A percentile compares a stretch with the other conserved stretches of the same genome.
These are phyloP conservation scores for Quercus dentata DNA, from an alignment of 306 rosid genomes.

Conservation along the genomic window DNA sequence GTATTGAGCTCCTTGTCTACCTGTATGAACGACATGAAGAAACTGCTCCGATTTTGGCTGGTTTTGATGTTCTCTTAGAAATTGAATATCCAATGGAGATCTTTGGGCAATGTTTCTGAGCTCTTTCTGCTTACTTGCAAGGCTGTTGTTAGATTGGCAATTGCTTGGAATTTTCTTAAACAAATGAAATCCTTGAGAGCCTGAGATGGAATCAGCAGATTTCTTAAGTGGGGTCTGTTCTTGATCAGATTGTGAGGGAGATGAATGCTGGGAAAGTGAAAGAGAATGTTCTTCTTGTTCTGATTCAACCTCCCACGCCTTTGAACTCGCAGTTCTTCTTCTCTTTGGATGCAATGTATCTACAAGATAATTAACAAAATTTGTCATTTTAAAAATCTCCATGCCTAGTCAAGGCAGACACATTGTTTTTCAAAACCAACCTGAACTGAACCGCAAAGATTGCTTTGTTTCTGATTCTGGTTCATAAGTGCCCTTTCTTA, in stretches of 20 bases:
- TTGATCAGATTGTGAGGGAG: constrained; percentile 90
- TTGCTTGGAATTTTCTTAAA: constrained; percentile 42
- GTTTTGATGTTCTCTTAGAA: constrained; percentile 39
- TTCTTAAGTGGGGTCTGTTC: constrained; percentile 57
- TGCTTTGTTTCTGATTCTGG: constrained; percentile 37
- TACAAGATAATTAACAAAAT: constrained; percentile 17
- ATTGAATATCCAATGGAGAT: constrained; percentile 40
- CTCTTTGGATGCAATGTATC: constrained; percentile 74
- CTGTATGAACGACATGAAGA: constrained; percentile 23
- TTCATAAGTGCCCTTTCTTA: constrained; percentile 36
- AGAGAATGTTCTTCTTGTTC: constrained; percentile 98
- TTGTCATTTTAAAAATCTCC: not conserved
- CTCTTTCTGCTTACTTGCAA: constrained; percentile 26
- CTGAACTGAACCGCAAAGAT: constrained; percentile 42
- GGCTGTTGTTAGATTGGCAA: constrained; percentile 21
- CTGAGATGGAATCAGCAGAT: constrained; percentile 33
- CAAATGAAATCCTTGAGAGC: constrained; percentile 51
- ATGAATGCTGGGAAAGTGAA: constrained; percentile 79
- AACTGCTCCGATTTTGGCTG: constrained; percentile 36
- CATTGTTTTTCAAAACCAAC: constrained; percentile 26
- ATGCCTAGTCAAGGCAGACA: not conserved
- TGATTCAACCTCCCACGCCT: constrained; percentile 64
- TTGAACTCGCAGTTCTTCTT: constrained; percentile 58
- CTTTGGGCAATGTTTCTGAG: constrained; percentile 19
- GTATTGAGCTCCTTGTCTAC: constrained; percentile 32